Evolutionary conservation across 345 rosid genomes (phyloP), one percentile per base, ranked within the genome.

Genomic region (Pistacia integerrima): DNA sequence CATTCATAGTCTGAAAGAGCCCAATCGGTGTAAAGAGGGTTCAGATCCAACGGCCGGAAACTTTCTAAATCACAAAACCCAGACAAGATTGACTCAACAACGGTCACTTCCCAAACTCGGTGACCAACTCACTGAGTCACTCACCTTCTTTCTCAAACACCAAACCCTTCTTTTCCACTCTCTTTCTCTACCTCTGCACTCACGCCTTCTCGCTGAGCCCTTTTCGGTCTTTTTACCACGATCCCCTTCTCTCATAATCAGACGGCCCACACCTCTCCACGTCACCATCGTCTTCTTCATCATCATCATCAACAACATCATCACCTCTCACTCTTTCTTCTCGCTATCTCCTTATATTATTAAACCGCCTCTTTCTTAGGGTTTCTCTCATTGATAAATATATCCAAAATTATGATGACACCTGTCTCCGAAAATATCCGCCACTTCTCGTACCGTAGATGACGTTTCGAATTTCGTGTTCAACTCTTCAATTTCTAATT

Each of bases 251-350:
- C 61, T 66, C 63, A 64, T 64, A 54, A 88, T 83, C 94, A 80
- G 86, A 92, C 92, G 94, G 88, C 79, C 84, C 87, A 52, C 74
- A 46, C 74, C 67, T 51, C 41, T 81, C 95, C 94, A 93, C 96
- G 93, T 90, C 94, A 85, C 75, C 93, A 76, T 88, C 98, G 92
- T 89, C 97, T 84, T 88, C 98, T 84, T 84, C 97, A 82, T 82
- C 85, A 79, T 66, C 97, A 84, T 81, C 83, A 79, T 44, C 83
- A 46, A 55, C 72, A 69, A 18, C 74, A 79, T 69, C 74, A 69
- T 48, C 70, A 52, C 51, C 68, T 16, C 61, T 68, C 57, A 76
- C 77, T 70, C 80, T 80, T 63, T 78, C 81, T 76, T 72, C 33
- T 64, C 52, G 30, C 62, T 38, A 12, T 59, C n/a, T 72, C 65